Evolutionary conservation across 2,329 filamentous ascomycete species (phyloP).

Genomic region (Ascochyta koolunga): DNA sequence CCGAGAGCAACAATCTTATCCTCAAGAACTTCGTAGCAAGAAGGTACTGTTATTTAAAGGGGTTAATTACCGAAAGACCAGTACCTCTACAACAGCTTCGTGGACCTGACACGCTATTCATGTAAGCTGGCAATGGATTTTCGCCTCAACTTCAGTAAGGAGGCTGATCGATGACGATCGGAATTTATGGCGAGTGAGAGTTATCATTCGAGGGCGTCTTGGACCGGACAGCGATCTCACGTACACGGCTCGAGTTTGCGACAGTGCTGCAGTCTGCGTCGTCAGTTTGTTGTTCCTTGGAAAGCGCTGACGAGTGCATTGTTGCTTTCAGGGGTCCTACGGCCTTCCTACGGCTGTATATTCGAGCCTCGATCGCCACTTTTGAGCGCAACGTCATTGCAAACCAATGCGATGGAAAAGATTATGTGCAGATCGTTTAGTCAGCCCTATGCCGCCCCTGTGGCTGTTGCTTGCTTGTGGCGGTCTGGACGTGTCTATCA

Average conservation of each 20-base stretch:
- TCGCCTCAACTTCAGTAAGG: background rate
- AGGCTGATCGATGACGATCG: background rate
- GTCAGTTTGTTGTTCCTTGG: background rate
- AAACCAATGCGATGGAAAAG: background rate
- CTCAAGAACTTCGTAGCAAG: too few species aligned
- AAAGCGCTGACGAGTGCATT: background rate
- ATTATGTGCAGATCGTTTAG: background rate
- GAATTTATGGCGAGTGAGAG: background rate
- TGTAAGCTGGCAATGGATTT: background rate
- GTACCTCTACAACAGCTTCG: background rate
- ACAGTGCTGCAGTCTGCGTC: background rate
- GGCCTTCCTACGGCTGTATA: conserved; percentile 1
- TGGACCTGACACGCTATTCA: background rate
- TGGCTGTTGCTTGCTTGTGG: conserved; percentile 6
- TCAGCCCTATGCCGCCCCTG: conserved; percentile 2
- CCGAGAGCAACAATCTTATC: too few species aligned
- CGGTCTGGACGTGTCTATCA: conserved; percentile 8
- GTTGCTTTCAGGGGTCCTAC: background rate
- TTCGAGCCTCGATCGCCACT: background rate
- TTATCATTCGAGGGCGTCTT: background rate
- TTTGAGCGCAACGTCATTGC: background rate
- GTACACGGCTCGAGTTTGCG: background rate
- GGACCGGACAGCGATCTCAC: background rate
- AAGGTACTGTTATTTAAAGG: too few species aligned
- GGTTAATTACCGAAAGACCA: too few species aligned